phyloP scores from a whole-genome alignment of 2,329 filamentous ascomycete species.

The Aspergillus ochraceus region DNA sequence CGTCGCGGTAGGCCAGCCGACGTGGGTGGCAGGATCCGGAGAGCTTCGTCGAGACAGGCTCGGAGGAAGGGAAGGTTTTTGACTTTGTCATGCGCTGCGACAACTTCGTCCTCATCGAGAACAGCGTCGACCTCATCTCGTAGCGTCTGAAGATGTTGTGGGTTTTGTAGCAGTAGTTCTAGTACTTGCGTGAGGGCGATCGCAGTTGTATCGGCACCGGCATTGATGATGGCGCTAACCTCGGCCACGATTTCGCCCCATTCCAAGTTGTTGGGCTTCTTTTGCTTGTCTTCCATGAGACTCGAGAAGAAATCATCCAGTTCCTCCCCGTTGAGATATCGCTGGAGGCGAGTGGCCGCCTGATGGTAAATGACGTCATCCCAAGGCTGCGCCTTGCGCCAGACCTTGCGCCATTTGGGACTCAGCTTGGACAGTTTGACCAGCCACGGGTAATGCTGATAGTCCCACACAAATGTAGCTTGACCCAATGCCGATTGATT shows the following conservation, averaged over 20 bases:
- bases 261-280: constrained; percentile 46
- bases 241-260: constrained; percentile 60
- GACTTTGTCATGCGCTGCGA: constrained; percentile 51
- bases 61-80: constrained; percentile 51
- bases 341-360: constrained; percentile 29
- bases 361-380: constrained; percentile 51
- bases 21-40: constrained; percentile 44
- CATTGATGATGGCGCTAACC: constrained; percentile 41
- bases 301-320: constrained; percentile 58
- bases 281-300: constrained; percentile 51
- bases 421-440: constrained; percentile 47
- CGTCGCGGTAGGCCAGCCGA: constrained; percentile 40
- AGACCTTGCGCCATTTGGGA: constrained; percentile 36
- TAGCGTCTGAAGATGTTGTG: constrained; percentile 37
- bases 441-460: constrained; percentile 49
- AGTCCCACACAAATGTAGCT: constrained; percentile 51
- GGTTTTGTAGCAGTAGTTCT: constrained; percentile 51
- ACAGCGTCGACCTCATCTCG: constrained; percentile 46
- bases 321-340: constrained; percentile 48
- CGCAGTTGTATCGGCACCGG: constrained; percentile 52
- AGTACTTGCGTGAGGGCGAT: constrained; percentile 54
- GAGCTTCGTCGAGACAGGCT: constrained; percentile 50
- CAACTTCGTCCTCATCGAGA: constrained; percentile 39
- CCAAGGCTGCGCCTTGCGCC: constrained; percentile 41
- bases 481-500: constrained; percentile 50